phyloP scores from a whole-genome alignment of 2,329 filamentous ascomycete species.

The Cladophialophora carrionii region DNA sequence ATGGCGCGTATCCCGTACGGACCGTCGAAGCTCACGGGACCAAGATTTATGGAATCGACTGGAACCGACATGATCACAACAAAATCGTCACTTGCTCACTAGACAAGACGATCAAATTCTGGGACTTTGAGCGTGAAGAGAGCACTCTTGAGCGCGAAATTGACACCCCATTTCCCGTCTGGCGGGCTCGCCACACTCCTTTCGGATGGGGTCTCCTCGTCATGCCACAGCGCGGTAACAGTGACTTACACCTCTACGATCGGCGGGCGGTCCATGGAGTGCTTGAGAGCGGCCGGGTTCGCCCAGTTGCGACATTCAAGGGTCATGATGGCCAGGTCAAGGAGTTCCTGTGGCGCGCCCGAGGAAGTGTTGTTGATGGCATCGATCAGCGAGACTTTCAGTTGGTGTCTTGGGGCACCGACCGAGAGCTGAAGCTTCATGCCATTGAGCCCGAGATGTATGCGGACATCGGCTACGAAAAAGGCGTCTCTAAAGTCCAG shows the following conservation, averaged over 20 bases:
- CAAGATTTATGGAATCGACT: constrained; percentile 94
- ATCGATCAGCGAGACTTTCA: constrained; percentile 87
- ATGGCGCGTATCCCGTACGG: constrained; percentile 73
- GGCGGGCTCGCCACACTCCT: constrained; percentile 87
- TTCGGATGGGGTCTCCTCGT: constrained; percentile 84
- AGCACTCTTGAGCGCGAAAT: constrained; percentile 76
- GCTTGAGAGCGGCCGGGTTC: constrained; percentile 42
- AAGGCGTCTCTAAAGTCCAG: constrained; percentile 66
- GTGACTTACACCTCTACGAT: constrained; percentile 82
- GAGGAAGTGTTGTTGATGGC: constrained; percentile 70
- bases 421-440: constrained; percentile 79
- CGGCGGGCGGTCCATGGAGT: constrained; percentile 47
- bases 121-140: constrained; percentile 72
- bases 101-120: constrained; percentile 90
- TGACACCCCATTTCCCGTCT: constrained; percentile 80
- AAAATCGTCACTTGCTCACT: constrained; percentile 85
- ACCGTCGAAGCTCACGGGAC: constrained; percentile 87
- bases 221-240: constrained; percentile 89
- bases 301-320: constrained; percentile 56
- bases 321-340: constrained; percentile 71
- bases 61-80: constrained; percentile 76
- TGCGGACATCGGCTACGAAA: constrained; percentile 71
- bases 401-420: constrained; percentile 88
- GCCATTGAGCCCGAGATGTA: constrained; percentile 68
- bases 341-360: constrained; percentile 86